These are phyloP conservation scores for Russula foetens DNA, from an alignment of 768 basidiomycete genomes.

Conservation along the genomic window DNA sequence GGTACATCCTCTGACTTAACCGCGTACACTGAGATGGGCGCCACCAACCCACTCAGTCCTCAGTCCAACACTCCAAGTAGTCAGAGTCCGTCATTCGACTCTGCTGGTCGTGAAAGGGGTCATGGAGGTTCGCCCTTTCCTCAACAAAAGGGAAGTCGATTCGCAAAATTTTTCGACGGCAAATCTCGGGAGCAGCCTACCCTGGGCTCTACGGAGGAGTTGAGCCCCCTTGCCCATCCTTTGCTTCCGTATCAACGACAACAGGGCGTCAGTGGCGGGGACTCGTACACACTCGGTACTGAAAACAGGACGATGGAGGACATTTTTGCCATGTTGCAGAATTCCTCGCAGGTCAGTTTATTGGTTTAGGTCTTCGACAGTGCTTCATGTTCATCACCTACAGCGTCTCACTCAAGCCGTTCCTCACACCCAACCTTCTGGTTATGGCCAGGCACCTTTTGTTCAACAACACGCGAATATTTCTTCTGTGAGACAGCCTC, in stretches of 20 bases:
- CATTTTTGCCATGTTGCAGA: slow-evolving; percentile 73
- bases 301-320: slow-evolving; percentile 68
- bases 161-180: slow-evolving; percentile 84
- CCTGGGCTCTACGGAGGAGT: slow-evolving; percentile 28
- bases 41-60: neutral
- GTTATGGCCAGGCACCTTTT: slow-evolving; percentile 23
- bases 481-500: slow-evolving; percentile 28
- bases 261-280: slow-evolving; percentile 37
- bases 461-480: slow-evolving; percentile 26
- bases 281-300: slow-evolving; percentile 30
- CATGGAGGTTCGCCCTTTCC: slow-evolving; percentile 37
- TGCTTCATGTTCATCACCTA: slow-evolving; percentile 7
- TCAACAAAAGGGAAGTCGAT: slow-evolving; percentile 66
- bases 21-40: slow-evolving; percentile 7
- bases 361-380: neutral
- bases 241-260: slow-evolving; percentile 32
- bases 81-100: slow-evolving; percentile 19
- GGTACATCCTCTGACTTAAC: neutral
- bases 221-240: slow-evolving; percentile 37
- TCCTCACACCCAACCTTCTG: slow-evolving; percentile 21
- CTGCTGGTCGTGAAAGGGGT: slow-evolving; percentile 18
- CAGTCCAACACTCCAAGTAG: slow-evolving; percentile 12
- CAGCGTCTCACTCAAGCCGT: slow-evolving; percentile 16
- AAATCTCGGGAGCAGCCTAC: slow-evolving; percentile 44
- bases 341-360: slow-evolving; percentile 57